Evolutionary conservation across 108 stramenopile genomes (phyloP), one percentile per base, ranked within the genome.

Genomic region (Aurantiochytrium sp.): DNA sequence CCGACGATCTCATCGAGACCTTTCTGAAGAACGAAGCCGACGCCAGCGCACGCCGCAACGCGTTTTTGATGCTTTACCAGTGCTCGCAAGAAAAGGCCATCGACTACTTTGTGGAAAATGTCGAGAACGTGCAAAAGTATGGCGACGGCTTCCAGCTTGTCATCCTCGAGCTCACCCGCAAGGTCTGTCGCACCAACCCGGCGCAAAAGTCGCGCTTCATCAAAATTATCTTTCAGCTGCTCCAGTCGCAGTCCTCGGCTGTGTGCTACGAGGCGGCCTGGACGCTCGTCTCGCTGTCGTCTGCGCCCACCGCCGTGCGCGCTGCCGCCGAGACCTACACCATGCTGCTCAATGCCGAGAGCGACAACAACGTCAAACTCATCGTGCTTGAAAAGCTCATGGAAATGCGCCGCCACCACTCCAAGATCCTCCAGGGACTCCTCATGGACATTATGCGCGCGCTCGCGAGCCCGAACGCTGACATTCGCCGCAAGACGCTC

Each of bases 181-280:
- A 96, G 73, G 98, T 98, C 12, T 98, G 97, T 88, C 96, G 98
- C 49, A 94, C 96, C 28, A 98, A 99, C 93, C 99, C 98, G 4
- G 93, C 94, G 59, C 98, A 98, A 93, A 99, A 99, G 91, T 96
- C 97, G 8, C 96, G 98, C 47, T 99, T 99, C 91, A 98, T 99
- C 35, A 93, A 97, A 23, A 96, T 97, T 73, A 94, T 99, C 25
- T 97, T 98, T 87, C 93, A 96, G 88, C 96, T 99, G 96, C 93
- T 99, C 55, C 94, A 96, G 72, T 94, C 94, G 72, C 91, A 94
- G 42, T 97, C 96, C 8, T 93, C 98, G 4, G 98, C 98, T 23
- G 99, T 99, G 5, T 95, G 96, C 47, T 99, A 98, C 92, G 99
- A 99, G 92, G 99, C 99, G 5, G 97, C 98, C 25, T 99, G 98